Conservation (phyloP, 106 monocot genomes). For the Platanthera zijinensis region DNA sequence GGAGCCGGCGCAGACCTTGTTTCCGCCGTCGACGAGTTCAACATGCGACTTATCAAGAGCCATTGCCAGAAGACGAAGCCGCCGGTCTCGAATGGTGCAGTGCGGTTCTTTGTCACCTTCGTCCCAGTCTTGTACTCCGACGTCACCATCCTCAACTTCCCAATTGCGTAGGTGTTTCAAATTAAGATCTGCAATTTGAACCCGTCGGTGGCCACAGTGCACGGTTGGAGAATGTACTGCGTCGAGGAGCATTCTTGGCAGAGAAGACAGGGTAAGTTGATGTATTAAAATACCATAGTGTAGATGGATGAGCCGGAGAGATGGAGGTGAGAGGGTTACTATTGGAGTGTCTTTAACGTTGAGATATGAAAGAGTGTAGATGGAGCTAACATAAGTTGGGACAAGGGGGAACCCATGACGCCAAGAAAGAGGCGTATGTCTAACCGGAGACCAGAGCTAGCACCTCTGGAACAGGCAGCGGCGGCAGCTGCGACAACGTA, state of each 20-base stretch:
- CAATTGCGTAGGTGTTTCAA: constrained; percentile 65
- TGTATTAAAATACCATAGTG: background rate
- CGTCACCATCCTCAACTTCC: constrained; percentile 71
- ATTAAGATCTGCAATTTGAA: constrained; percentile 59
- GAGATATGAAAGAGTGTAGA: constrained; percentile 37
- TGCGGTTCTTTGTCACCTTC: constrained; percentile 42
- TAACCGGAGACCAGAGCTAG: constrained; percentile 20
- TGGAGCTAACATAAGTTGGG: constrained; percentile 39
- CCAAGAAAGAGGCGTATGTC: constrained; percentile 57
- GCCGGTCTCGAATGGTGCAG: constrained; percentile 53
- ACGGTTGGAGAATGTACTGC: constrained; percentile 89
- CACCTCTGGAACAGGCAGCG: constrained; percentile 6
- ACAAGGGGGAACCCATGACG: constrained; percentile 70
- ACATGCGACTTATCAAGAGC: constrained; percentile 94
- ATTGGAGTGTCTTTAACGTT: constrained; percentile 61
- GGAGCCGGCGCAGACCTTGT: constrained; percentile 92
- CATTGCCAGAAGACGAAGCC: constrained; percentile 97
- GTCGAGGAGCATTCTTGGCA: constrained; percentile 75
- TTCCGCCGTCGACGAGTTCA: constrained; percentile 86
- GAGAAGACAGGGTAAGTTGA: background rate
- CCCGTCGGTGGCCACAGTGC: constrained; percentile 76
- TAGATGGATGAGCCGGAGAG: background rate
- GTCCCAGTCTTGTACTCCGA: constrained; percentile 77
- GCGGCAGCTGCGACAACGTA: background rate
- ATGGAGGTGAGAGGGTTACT: constrained; percentile 16